A percentile compares a stretch with the other conserved stretches of the same genome.
These are phyloP conservation scores for Musa troglodytarum DNA, from an alignment of 176 grass and related monocot species.

Conservation along the genomic window DNA sequence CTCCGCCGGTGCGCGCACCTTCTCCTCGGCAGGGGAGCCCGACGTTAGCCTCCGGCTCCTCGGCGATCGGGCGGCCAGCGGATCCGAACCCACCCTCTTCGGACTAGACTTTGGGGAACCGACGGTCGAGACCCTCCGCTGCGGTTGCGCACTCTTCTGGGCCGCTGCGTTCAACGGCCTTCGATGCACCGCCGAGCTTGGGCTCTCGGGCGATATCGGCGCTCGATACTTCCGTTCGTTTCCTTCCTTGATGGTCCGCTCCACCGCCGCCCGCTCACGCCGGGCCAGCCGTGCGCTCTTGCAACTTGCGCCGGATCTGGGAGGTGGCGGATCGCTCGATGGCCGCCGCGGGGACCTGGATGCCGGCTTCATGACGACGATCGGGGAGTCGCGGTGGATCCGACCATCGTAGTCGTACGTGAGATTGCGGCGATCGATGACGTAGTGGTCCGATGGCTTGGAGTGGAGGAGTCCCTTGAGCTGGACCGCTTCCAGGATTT, in stretches of 20 bases:
- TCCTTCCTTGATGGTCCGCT: conserved; percentile 13
- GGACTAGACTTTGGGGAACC: conserved; percentile 28
- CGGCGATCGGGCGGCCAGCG: conserved; percentile 20
- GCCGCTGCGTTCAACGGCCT: conserved; percentile 3
- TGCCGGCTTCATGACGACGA: conserved; percentile 64
- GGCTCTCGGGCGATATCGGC: conserved; percentile 16
- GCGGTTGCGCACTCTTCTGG: conserved; percentile 23
- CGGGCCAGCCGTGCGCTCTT: conserved; percentile 8
- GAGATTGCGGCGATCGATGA: conserved; percentile 18
- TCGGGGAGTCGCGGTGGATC: conserved; percentile 28
- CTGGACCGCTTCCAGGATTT: conserved; percentile 84
- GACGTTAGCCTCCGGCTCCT: conserved; percentile 19
- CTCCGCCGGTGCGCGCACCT: conserved; percentile 1
- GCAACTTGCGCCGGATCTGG: conserved; percentile 9
- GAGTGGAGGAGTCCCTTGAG: conserved; percentile 74
- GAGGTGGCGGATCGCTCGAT: neutral
- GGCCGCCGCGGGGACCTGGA: conserved; percentile 17
- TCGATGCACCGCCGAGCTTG: conserved; percentile 33
- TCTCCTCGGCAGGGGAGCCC: neutral
- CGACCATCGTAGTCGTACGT: conserved; percentile 2
- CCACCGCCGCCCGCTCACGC: conserved; percentile 14
- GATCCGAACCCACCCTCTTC: conserved; percentile 25
- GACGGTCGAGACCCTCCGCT: conserved; percentile 29
- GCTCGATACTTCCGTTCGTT: conserved; percentile 26
- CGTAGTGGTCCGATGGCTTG: neutral